These are phyloP conservation scores for Hippophae rhamnoides DNA, from an alignment of 306 rosid genomes.

Conservation along the genomic window DNA sequence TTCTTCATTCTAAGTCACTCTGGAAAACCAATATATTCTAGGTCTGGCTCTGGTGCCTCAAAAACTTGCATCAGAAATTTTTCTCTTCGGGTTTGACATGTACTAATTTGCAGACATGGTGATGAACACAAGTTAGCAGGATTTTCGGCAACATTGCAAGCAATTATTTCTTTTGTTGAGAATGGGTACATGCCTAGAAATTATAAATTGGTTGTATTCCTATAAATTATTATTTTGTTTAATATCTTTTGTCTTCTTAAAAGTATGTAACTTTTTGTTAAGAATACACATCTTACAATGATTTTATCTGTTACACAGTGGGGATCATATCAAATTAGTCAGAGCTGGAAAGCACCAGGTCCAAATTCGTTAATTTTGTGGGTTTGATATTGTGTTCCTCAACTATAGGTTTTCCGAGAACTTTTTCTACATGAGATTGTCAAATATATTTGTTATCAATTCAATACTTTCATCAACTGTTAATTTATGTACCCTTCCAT, in stretches of 20 bases:
- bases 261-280: conserved; percentile 4
- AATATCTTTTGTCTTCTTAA: too few relatives aligned
- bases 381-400: conserved; percentile 7
- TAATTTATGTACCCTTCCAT: background rate
- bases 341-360: conserved; percentile 97
- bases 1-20: conserved; percentile 77
- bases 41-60: conserved; percentile 41
- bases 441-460: too few relatives aligned
- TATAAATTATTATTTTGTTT: background rate
- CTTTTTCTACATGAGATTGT: too few relatives aligned
- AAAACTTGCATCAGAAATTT: conserved; percentile 6
- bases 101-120: conserved; percentile 51
- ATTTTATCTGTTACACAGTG: conserved; percentile 38
- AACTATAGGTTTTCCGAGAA: background rate
- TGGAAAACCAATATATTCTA: conserved; percentile 90
- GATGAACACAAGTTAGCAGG: conserved; percentile 97
- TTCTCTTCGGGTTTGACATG: conserved; percentile 16
- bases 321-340: conserved; percentile 69
- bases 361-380: conserved; percentile 20
- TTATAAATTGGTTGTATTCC: conserved; percentile 15
- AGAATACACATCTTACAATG: conserved; percentile 11
- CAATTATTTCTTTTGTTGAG: conserved; percentile 90
- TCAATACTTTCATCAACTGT: too few relatives aligned
- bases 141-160: conserved; percentile 94
- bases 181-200: conserved; percentile 51